These are phyloP conservation scores for Angomonas desouzai DNA, from an alignment of 208 protist species.

Conservation along the genomic window DNA sequence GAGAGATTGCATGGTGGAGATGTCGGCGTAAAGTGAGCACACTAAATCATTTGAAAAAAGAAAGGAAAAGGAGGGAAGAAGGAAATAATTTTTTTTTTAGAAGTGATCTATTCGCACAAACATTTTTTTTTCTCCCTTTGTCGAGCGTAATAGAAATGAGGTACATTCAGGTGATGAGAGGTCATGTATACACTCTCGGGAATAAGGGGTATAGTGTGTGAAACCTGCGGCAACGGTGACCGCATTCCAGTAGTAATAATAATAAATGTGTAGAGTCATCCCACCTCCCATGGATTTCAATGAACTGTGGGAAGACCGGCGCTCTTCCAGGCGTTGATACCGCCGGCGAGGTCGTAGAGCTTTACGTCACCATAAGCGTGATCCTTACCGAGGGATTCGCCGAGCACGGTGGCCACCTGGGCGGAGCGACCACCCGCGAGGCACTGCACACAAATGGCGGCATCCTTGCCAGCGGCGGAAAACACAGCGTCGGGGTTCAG, in stretches of 20 bases:
- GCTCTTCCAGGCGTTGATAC: conserved; percentile 39
- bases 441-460: conserved; percentile 33
- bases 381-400: conserved; percentile 14
- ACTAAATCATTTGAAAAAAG: background rate
- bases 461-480: conserved; percentile 15
- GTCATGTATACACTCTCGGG: too few species aligned
- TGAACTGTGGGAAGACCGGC: conserved; percentile 15
- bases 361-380: conserved; percentile 15
- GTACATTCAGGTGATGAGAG: too few species aligned
- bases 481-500: conserved; percentile 26
- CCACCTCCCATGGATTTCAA: background rate
- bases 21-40: background rate
- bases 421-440: conserved; percentile 36
- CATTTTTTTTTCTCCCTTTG: too few species aligned
- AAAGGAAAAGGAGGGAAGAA: background rate
- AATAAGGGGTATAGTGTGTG: too few species aligned
- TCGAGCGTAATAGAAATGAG: too few species aligned
- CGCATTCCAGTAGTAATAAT: background rate
- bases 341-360: conserved; percentile 34
- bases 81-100: background rate
- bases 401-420: conserved; percentile 13
- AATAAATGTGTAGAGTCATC: background rate
- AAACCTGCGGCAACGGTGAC: too few species aligned
- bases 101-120: too few species aligned
- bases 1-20: background rate